These are phyloP conservation scores for grape (Vitis vinifera) DNA, from an alignment of 164 flowering plant genomes.

Conservation along the genomic window ASM3070453v1 NC_081809.1:3198501-3199000, in stretches of 20 bases:
- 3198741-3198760: constrained; percentile 27
- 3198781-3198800: constrained; percentile 28
- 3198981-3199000: too few species aligned
- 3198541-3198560: constrained; percentile 25
- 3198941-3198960: too few species aligned
- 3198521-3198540: constrained; percentile 28
- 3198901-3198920: too few species aligned
- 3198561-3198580: constrained; percentile 26
- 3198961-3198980: too few species aligned
- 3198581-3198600: constrained; percentile 10
- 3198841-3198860: constrained; percentile 8
- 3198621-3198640: constrained; percentile 26
- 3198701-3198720: background rate
- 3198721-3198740: constrained; percentile 18
- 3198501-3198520: constrained; percentile 27
- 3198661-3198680: constrained; percentile 25
- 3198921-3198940: too few species aligned
- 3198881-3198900: too few species aligned
- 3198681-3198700: constrained; percentile 12
- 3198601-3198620: constrained; percentile 22
- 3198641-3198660: constrained; percentile 24
- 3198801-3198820: constrained; percentile 17
- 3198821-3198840: constrained; percentile 16
- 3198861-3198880: background rate
- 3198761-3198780: constrained; percentile 26